phyloP scores from a whole-genome alignment of 2,329 filamentous ascomycete genomes.

The Curvularia eragrostidis region DNA sequence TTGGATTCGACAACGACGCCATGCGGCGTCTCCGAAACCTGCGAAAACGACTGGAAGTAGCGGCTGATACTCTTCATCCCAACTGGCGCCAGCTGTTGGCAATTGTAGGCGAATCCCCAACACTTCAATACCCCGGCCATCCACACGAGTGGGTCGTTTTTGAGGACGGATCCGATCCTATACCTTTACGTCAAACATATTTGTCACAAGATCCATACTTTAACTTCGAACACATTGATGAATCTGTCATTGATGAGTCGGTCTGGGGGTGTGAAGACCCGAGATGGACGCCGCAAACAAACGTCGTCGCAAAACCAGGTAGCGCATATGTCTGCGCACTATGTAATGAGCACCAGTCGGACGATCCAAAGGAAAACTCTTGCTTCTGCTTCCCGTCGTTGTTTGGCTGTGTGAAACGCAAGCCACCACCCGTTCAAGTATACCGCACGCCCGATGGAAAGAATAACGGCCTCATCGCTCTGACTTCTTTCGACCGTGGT shows the following conservation, averaged over 20 bases:
- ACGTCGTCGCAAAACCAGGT: constrained; percentile 33
- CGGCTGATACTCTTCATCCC: constrained; percentile 61
- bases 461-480: constrained; percentile 61
- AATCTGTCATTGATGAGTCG: constrained; percentile 57
- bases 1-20: constrained; percentile 60
- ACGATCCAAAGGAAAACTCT: constrained; percentile 56
- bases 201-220: constrained; percentile 57
- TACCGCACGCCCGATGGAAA: constrained; percentile 61
- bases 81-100: constrained; percentile 59
- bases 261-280: constrained; percentile 60
- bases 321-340: constrained; percentile 52
- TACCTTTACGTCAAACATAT: constrained; percentile 57
- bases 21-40: constrained; percentile 57
- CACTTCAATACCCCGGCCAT: constrained; percentile 55
- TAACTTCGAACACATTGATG: constrained; percentile 58
- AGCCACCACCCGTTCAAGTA: constrained; percentile 58
- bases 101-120: constrained; percentile 54
- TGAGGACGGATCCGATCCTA: constrained; percentile 52
- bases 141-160: constrained; percentile 62
- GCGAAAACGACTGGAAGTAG: constrained; percentile 59
- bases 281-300: constrained; percentile 49
- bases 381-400: constrained; percentile 63
- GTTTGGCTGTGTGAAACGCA: constrained; percentile 55
- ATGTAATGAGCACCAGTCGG: constrained; percentile 59
- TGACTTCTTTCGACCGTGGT: constrained; percentile 59